phyloP scores from a whole-genome alignment of 345 rosid genomes.

The Camelina neglecta region DNA sequence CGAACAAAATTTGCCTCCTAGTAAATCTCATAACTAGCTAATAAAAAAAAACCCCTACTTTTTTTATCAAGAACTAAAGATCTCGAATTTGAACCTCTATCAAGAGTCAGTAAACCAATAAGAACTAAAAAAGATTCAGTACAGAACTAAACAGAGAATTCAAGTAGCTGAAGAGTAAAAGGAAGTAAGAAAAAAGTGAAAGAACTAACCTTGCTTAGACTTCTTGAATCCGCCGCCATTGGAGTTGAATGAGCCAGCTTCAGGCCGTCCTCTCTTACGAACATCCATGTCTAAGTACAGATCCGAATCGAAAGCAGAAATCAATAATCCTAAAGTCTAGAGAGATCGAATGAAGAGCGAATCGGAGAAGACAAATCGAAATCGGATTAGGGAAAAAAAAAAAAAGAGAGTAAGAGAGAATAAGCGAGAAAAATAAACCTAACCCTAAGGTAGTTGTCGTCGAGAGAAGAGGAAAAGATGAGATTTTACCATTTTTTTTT shows the following conservation, averaged over 20 bases:
- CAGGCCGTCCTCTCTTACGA: conserved; percentile 76
- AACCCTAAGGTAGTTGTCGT: conserved; percentile 44
- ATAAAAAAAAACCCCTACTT: neutral
- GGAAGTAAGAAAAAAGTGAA: conserved; percentile 22
- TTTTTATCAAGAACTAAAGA: conserved; percentile 2
- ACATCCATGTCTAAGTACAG: conserved; percentile 55
- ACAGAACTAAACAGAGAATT: neutral
- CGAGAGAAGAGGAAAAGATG: conserved; percentile 34
- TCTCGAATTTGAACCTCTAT: conserved; percentile 20
- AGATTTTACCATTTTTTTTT: neutral
- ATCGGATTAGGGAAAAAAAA: conserved; percentile 7
- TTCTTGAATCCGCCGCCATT: conserved; percentile 78
- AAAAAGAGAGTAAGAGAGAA: conserved; percentile 17
- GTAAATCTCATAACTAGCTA: neutral
- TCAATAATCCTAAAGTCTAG: neutral
- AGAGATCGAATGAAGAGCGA: conserved; percentile 10
- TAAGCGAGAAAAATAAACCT: conserved; percentile 25
- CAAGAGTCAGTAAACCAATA: conserved; percentile 11
- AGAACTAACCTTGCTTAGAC: conserved; percentile 61
- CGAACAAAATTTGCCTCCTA: conserved; percentile 10
- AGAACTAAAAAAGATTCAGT: neutral
- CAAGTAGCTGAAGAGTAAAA: neutral
- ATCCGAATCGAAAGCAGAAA: conserved; percentile 27
- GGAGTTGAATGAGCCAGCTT: conserved; percentile 53
- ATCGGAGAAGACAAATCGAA: conserved; percentile 38